These are phyloP conservation scores for Excoecaria cochinchinensis DNA, from an alignment of 345 rosid genomes.

Conservation along the genomic window DNA sequence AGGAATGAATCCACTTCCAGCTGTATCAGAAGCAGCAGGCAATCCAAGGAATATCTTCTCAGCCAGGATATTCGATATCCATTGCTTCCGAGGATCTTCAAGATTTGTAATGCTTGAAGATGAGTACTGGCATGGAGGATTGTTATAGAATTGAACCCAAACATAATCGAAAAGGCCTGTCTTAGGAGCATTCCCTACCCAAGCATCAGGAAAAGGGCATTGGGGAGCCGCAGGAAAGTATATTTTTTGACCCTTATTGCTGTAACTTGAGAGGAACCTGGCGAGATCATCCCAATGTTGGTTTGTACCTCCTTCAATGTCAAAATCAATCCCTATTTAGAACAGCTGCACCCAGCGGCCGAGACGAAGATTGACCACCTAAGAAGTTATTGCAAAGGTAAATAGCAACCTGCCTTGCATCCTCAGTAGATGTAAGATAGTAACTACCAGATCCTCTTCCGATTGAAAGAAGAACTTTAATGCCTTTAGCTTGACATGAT, in stretches of 20 bases:
- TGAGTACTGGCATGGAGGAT: slow-evolving; percentile 5
- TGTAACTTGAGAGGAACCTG: slow-evolving; percentile 7
- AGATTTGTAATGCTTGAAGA: not conserved
- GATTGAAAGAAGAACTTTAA: slow-evolving; percentile 9
- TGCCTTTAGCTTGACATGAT: slow-evolving; percentile 20
- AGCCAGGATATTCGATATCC: slow-evolving; percentile 9
- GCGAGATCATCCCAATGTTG: slow-evolving; percentile 13
- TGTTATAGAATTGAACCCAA: slow-evolving; percentile 12
- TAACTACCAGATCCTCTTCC: slow-evolving; percentile 4
- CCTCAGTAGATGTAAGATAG: slow-evolving; percentile 12
- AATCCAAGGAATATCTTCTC: not conserved
- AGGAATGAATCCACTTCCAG: slow-evolving; percentile 16
- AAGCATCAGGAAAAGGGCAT: slow-evolving; percentile 17
- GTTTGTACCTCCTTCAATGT: slow-evolving; percentile 9
- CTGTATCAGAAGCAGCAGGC: slow-evolving; percentile 18
- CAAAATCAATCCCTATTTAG: slow-evolving; percentile 7
- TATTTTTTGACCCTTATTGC: slow-evolving; percentile 13
- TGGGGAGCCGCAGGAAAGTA: slow-evolving; percentile 5
- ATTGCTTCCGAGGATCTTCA: slow-evolving; percentile 9
- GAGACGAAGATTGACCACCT: slow-evolving; percentile 7
- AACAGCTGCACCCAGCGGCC: slow-evolving; percentile 9
- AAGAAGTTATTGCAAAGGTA: slow-evolving; percentile 18
- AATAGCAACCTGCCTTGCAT: slow-evolving; percentile 18
- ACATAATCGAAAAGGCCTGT: slow-evolving; percentile 16
- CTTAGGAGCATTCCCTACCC: not conserved